These are phyloP conservation scores for Lactifluus hygrophoroides DNA, from an alignment of 768 basidiomycete species.

Conservation along the genomic window DNA sequence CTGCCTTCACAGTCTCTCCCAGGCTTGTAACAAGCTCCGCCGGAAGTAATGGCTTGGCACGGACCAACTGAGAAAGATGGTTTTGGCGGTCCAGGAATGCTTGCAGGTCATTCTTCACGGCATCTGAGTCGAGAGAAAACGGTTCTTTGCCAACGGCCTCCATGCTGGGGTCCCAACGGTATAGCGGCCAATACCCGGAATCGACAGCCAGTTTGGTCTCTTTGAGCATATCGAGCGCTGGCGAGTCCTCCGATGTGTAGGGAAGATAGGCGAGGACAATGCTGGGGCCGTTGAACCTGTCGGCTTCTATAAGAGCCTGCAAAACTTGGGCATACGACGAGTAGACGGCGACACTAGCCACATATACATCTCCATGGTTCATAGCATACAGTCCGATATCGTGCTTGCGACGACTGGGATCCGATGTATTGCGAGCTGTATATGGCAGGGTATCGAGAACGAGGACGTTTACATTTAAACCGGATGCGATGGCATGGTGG, in stretches of 20 bases:
- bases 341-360: constrained; percentile 92
- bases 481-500: constrained; percentile 89
- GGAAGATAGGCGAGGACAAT: constrained; percentile 93
- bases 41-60: constrained; percentile 71
- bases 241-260: constrained; percentile 64
- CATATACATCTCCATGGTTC: constrained; percentile 96
- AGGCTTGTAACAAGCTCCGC: constrained; percentile 74
- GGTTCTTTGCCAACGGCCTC: constrained; percentile 69
- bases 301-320: constrained; percentile 86
- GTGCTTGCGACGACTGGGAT: constrained; percentile 78
- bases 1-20: constrained; percentile 78
- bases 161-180: constrained; percentile 92
- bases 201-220: constrained; percentile 97
- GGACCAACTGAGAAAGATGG: constrained; percentile 89
- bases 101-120: constrained; percentile 87
- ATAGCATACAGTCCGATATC: constrained; percentile 97
- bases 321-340: constrained; percentile 93
- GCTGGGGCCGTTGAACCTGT: constrained; percentile 80
- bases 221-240: constrained; percentile 87
- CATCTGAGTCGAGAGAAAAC: constrained; percentile 88
- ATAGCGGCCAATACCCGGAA: constrained; percentile 95
- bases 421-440: constrained; percentile 59
- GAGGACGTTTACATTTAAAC: constrained; percentile 89
- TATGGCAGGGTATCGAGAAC: constrained; percentile 92
- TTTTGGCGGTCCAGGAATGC: constrained; percentile 95